These are phyloP conservation scores for Phialocephala sp. DNA, from an alignment of 2,329 filamentous ascomycete genomes.

Conservation along the genomic window DNA sequence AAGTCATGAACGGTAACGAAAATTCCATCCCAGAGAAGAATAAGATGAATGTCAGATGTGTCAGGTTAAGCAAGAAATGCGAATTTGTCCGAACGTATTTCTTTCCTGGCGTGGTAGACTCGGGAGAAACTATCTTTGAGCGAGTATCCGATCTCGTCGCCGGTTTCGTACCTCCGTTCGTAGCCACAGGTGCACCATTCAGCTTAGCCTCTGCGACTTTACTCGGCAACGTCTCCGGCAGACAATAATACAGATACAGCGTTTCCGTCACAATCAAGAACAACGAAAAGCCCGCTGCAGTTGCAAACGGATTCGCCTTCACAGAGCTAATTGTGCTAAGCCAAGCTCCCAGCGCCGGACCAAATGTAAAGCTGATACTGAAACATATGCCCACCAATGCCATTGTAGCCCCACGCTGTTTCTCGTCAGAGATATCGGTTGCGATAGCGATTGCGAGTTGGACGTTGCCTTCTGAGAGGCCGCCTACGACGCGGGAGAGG, in stretches of 20 bases:
- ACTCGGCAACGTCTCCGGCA: slow-evolving; percentile 85
- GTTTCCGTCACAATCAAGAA: slow-evolving; percentile 87
- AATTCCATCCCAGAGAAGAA: slow-evolving; percentile 99
- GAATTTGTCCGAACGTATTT: slow-evolving; percentile 69
- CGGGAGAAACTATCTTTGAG: slow-evolving; percentile 37
- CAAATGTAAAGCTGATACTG: slow-evolving; percentile 95
- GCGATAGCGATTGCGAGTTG: slow-evolving; percentile 96
- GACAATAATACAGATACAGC: slow-evolving; percentile 78
- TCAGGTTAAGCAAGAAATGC: slow-evolving; percentile 78
- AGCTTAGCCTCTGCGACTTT: slow-evolving; percentile 47
- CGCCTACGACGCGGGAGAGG: slow-evolving; percentile 89
- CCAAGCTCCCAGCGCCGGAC: slow-evolving; percentile 88
- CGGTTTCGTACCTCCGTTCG: slow-evolving; percentile 31
- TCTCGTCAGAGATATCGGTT: slow-evolving; percentile 90
- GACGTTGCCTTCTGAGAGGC: slow-evolving; percentile 94
- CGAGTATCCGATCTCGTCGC: slow-evolving; percentile 19
- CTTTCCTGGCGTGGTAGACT: slow-evolving; percentile 30
- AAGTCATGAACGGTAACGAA: slow-evolving; percentile 95
- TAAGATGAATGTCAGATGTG: slow-evolving; percentile 89
- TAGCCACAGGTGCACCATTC: slow-evolving; percentile 33
- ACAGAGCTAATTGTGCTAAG: slow-evolving; percentile 79
- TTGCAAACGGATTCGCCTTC: slow-evolving; percentile 89
- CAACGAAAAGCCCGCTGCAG: slow-evolving; percentile 87
- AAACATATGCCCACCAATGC: slow-evolving; percentile 96
- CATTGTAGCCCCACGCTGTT: slow-evolving; percentile 88